Evolutionary conservation across 129 eudicot species (phyloP).

Genomic region (Logfia minima): DNA sequence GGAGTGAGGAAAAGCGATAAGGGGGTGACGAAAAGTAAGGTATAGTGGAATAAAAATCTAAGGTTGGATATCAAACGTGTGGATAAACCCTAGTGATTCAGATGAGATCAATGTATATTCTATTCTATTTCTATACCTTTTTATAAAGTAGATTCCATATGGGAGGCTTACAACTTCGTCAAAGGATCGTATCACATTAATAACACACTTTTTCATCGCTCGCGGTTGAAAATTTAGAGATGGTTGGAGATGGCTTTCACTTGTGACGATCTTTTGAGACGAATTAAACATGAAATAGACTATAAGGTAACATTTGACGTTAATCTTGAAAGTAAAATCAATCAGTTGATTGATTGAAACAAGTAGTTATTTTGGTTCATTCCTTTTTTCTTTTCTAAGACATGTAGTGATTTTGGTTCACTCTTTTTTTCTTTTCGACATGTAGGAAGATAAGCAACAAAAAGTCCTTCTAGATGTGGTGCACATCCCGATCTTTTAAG

Average conservation of each 20-base stretch:
- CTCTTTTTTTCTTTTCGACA: conserved; percentile 28
- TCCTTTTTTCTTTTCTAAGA: conserved; percentile 25
- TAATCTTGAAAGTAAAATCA: background rate
- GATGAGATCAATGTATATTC: conserved; percentile 18
- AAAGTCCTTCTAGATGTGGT: conserved; percentile 21
- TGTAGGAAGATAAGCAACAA: conserved; percentile 36
- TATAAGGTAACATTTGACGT: background rate
- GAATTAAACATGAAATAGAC: too few species aligned
- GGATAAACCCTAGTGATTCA: conserved; percentile 34
- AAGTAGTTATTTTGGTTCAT: conserved; percentile 23
- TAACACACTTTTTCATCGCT: too few species aligned
- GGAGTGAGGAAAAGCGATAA: background rate
- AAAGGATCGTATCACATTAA: conserved; percentile 13
- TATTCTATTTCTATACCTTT: too few species aligned
- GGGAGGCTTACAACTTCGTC: conserved; percentile 28
- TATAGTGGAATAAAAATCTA: conserved; percentile 40
- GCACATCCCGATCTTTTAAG: background rate
- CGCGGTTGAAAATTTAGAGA: too few species aligned
- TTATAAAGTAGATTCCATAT: conserved; percentile 40
- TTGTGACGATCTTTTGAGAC: too few species aligned
- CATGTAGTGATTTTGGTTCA: conserved; percentile 34
- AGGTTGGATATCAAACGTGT: conserved; percentile 36
- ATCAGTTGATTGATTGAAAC: conserved; percentile 16
- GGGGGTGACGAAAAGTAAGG: background rate
- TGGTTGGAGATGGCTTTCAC: too few species aligned